A percentile compares a stretch with the other conserved stretches of the same genome.
Evolutionary conservation across 208 protist species (phyloP).

Genomic region (Trypanosoma melophagium): DNA sequence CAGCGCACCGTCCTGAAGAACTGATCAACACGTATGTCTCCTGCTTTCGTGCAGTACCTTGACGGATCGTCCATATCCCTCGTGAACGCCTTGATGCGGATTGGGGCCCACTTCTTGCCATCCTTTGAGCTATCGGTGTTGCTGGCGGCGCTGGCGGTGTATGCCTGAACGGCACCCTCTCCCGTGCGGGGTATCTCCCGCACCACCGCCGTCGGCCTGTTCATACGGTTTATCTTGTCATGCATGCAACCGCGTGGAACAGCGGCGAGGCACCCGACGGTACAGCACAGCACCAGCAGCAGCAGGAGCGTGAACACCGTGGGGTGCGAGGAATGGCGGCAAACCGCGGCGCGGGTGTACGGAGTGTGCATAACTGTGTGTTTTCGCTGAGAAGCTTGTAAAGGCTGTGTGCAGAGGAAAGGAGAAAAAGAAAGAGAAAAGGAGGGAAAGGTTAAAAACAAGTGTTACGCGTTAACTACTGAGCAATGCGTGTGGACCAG

Average conservation of each 20-base stretch:
- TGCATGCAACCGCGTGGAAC: not conserved
- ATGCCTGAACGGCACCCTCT: not conserved
- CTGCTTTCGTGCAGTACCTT: slow-evolving; percentile 40
- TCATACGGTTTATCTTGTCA: not conserved
- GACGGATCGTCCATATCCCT: slow-evolving; percentile 31
- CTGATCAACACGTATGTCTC: slow-evolving; percentile 26
- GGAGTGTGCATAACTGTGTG: too few relatives aligned
- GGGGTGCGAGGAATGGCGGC: not conserved
- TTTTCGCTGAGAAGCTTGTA: too few relatives aligned
- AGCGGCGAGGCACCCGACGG: not conserved
- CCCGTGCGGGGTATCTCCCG: not conserved
- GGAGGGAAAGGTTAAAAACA: too few relatives aligned
- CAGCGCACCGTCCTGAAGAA: slow-evolving; percentile 21
- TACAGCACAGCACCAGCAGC: not conserved
- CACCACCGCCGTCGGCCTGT: not conserved
- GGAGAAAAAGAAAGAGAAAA: too few relatives aligned
- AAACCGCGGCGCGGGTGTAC: not conserved
- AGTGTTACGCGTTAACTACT: too few relatives aligned
- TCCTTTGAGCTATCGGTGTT: not conserved
- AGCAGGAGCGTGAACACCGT: not conserved
- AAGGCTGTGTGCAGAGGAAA: too few relatives aligned
- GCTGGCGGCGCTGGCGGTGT: not conserved
- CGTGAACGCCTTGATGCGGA: slow-evolving; percentile 41
- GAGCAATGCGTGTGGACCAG: too few relatives aligned
- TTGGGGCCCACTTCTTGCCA: slow-evolving; percentile 20